Evolutionary conservation across 768 basidiomycete genomes (phyloP).

Genomic region (Austroboletus eburneus): DNA sequence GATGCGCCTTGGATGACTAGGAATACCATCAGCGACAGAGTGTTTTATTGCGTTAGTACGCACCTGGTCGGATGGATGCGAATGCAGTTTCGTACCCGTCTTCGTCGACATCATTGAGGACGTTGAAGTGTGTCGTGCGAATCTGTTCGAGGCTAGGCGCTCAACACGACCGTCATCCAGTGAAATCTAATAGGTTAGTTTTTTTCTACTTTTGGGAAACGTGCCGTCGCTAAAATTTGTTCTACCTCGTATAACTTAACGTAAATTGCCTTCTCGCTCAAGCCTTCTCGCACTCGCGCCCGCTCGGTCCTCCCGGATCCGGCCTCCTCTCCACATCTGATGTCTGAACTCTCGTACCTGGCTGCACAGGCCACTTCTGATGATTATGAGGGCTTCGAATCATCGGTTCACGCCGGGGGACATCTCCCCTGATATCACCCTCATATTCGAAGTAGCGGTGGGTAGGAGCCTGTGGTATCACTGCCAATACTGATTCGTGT

Average conservation of each 20-base stretch:
- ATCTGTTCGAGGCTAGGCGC: slow-evolving; percentile 46
- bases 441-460: too few relatives aligned
- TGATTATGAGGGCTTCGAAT: too few relatives aligned
- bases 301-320: too few relatives aligned
- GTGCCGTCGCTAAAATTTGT: not conserved
- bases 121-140: slow-evolving; percentile 34
- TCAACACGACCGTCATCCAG: slow-evolving; percentile 36
- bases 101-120: slow-evolving; percentile 39
- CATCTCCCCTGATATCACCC: too few relatives aligned
- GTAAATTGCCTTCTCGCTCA: slow-evolving; percentile 41
- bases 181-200: slow-evolving; percentile 27
- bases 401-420: too few relatives aligned
- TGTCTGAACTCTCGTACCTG: too few relatives aligned
- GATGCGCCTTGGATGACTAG: slow-evolving; percentile 78
- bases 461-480: too few relatives aligned
- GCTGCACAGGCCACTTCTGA: too few relatives aligned
- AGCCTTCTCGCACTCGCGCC: too few relatives aligned
- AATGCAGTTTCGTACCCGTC: slow-evolving; percentile 45
- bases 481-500: too few relatives aligned
- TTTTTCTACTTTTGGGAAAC: not conserved
- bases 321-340: too few relatives aligned
- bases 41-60: not conserved
- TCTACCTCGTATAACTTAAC: slow-evolving; percentile 45
- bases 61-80: slow-evolving; percentile 39
- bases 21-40: too few relatives aligned